Conservation (phyloP, 78 protist species). For the Dictyostelium firmibasis region DNA sequence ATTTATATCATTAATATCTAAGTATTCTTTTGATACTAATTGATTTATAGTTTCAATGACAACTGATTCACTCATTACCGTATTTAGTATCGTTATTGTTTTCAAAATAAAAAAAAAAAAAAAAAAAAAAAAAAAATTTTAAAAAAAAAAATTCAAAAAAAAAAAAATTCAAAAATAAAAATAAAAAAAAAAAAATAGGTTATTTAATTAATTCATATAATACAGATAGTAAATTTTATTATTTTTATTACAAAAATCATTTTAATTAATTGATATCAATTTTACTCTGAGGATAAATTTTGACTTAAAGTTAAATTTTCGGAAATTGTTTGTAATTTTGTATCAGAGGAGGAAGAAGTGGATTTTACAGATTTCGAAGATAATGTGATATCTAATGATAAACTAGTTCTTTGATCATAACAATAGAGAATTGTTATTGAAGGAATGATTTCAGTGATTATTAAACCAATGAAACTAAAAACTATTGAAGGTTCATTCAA, state of each 20-base stretch:
- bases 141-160: too few relatives aligned
- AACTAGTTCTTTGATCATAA: slow-evolving; percentile 13
- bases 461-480: background rate
- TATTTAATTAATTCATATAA: too few relatives aligned
- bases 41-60: background rate
- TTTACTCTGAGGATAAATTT: background rate
- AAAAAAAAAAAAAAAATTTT: background rate
- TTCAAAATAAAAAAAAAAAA: background rate
- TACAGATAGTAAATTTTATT: too few relatives aligned
- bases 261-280: too few relatives aligned
- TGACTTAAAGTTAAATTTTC: background rate
- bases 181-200: too few relatives aligned
- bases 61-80: background rate
- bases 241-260: too few relatives aligned
- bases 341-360: background rate
- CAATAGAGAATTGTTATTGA: background rate
- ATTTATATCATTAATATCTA: background rate
- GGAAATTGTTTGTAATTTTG: background rate
- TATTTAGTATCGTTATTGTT: background rate
- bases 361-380: background rate
- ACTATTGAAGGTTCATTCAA: background rate
- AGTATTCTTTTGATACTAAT: background rate
- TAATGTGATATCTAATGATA: background rate
- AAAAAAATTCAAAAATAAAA: too few relatives aligned
- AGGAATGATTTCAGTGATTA: slow-evolving; percentile 12